Base-by-base conservation (phyloP, 1,284 basidiomycete species). In the Trametes hirsuta region DNA sequence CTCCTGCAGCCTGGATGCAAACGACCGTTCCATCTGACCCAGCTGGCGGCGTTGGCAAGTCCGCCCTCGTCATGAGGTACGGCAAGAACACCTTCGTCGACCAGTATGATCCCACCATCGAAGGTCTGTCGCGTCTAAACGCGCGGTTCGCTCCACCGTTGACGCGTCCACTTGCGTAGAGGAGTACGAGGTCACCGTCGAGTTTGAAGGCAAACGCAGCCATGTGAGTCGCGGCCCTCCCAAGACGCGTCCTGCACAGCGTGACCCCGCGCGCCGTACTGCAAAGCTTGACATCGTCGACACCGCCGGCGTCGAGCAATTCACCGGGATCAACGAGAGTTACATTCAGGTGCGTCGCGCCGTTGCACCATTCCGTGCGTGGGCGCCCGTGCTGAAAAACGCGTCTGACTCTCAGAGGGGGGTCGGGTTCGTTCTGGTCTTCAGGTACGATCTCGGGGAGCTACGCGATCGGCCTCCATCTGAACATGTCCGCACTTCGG, bases 221-320 rank as follows among this genome's bases (percentile, higher is more conserved):
- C 49, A 64, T 46, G 74, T 76, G 63, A 47, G 72, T 70, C 47
- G 49, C 44, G 57, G 47, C 53, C 51, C 40, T 52, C 35, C 56
- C 45, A 34, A 47, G 36, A 37, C 56, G 37, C 56, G 21, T 46
- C 18, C 49, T 45, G 36, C 45, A 45, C 63, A 36, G 42, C 8
- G 34, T 61, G n/a, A 54, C 30, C 21, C 46, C 9, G 25, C 48
- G 44, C 46, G 63, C 40, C 54, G 59, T 58, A 50, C 51, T 45
- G 52, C 62, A 34, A 72, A 91, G 87, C 84, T 95, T 58, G 92
- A 96, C 71, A 87, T 96, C 40, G 75, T 95, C 56, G 94, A 96
- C 72, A 96, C 94, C 12, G 94, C 94, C 18, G 94, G 94, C 11
- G 88, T 89, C n/a, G 93, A 93, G 70, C 94, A 93, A 72, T 93